Conservation (phyloP, 495 filamentous ascomycete genomes). For the Aspergillus asperescens region DNA sequence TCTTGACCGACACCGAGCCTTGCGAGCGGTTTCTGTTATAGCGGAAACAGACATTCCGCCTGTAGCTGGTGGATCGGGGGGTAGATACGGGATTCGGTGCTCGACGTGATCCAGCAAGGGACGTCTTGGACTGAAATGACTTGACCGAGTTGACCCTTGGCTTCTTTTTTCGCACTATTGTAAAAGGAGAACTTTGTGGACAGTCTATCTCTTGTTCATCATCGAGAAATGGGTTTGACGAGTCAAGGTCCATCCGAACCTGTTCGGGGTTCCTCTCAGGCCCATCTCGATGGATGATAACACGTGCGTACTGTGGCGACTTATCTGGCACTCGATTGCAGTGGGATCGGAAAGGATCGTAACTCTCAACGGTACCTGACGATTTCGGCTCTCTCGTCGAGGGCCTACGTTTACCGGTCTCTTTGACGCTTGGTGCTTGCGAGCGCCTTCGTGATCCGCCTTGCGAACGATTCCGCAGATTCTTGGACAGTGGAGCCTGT, state of each 20-base stretch:
- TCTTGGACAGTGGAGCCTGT: constrained; percentile 43
- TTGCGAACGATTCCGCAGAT: constrained; percentile 23
- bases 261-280: constrained; percentile 10
- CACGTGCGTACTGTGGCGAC: constrained; percentile 50
- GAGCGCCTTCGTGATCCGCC: constrained; percentile 54
- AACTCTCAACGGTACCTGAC: constrained; percentile 52
- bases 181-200: constrained; percentile 29
- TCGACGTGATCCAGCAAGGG: constrained; percentile 52
- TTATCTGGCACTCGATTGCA: constrained; percentile 34
- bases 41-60: constrained; percentile 76
- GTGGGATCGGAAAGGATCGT: constrained; percentile 79
- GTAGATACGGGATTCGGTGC: constrained; percentile 47
- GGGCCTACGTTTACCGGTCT: constrained; percentile 15
- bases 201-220: constrained; percentile 19
- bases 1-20: constrained; percentile 29
- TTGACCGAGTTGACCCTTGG: constrained; percentile 34
- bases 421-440: constrained; percentile 59
- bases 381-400: constrained; percentile 50
- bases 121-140: constrained; percentile 36
- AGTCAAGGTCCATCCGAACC: constrained; percentile 7
- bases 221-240: constrained; percentile 24
- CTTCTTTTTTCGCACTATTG: constrained; percentile 33
- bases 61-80: constrained; percentile 58
- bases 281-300: constrained; percentile 58
- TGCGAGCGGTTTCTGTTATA: constrained; percentile 48